These are phyloP conservation scores for Vitellaria paradoxa DNA, from an alignment of 179 eudicot genomes.

Conservation along the genomic window DNA sequence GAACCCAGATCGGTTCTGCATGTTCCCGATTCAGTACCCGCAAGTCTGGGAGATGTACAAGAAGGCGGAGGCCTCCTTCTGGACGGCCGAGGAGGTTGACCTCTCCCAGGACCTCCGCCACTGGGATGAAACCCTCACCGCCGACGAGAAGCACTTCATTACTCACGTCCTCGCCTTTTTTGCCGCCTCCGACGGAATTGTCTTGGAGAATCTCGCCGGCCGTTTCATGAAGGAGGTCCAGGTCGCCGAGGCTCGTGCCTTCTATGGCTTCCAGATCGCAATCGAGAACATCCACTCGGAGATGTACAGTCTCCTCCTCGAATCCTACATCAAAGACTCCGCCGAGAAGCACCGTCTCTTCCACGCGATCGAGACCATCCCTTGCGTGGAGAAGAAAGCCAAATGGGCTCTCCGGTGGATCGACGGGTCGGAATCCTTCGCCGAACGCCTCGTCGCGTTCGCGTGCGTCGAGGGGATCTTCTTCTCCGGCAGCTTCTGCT, in stretches of 20 bases:
- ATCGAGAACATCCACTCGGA: slow-evolving; percentile 83
- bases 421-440: slow-evolving; percentile 60
- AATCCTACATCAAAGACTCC: slow-evolving; percentile 68
- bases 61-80: slow-evolving; percentile 87
- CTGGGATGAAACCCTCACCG: slow-evolving; percentile 51
- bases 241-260: slow-evolving; percentile 72
- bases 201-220: slow-evolving; percentile 68
- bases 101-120: slow-evolving; percentile 52
- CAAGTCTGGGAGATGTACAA: slow-evolving; percentile 93
- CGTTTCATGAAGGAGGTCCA: slow-evolving; percentile 82
- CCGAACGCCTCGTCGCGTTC: slow-evolving; percentile 68
- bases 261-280: slow-evolving; percentile 79
- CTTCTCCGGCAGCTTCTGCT: slow-evolving; percentile 76
- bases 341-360: slow-evolving; percentile 45
- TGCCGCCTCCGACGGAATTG: slow-evolving; percentile 81
- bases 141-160: slow-evolving; percentile 65
- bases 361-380: slow-evolving; percentile 71
- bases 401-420: slow-evolving; percentile 72
- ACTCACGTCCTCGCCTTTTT: slow-evolving; percentile 75
- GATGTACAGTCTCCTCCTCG: slow-evolving; percentile 66
- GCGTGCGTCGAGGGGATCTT: slow-evolving; percentile 81
- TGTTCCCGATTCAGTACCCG: slow-evolving; percentile 83
- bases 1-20: slow-evolving; percentile 86
- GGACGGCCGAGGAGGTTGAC: slow-evolving; percentile 93
- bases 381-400: slow-evolving; percentile 65